Evolutionary conservation across 306 rosid species (phyloP), one percentile per base, ranked within the genome.

Genomic region (Cicer yamashitae): DNA sequence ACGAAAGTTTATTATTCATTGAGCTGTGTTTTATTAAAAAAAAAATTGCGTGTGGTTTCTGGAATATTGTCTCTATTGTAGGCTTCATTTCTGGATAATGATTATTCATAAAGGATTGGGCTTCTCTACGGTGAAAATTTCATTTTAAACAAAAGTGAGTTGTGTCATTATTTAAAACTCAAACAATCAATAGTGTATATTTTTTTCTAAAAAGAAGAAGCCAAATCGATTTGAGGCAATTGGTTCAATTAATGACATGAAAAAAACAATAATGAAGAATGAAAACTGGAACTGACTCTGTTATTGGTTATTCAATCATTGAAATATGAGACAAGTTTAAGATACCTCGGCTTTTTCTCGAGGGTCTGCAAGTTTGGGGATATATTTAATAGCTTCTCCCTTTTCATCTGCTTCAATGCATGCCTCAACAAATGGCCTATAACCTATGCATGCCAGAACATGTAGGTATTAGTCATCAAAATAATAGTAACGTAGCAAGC

Each of bases 381-480:
- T 91, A 84, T 94, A 91, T 81, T 94, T 94, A 71, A 94, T 69
- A 67, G 98, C 97, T 79, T 94, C 98, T 45, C 78, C 96, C 73
- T 88, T 94, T 77, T 94, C 98, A 73, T 90, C 96, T 74, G 98
- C 98, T 41, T 94, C 98, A 75, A 91, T 61, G 86, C 98, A 94
- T 66, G 97, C 97, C 88, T 94, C 98, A 52, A 94, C 98, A 82
- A 94, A 94, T 70, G 97, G 98, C 78, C 88, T 86, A 62, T 77
- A 94, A 66, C 98, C 98, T 94, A 69, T 44, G 64, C 59, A 80
- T 51, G 79, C 67, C 80, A 82, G 65, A 84, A 37, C 46, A 53
- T 56, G 63, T 43, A 56, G 78, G 74, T 37, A 54, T 54, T 76
- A 56, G 22, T 71, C 41, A 10, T 71, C 47, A 74, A 51, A 8